phyloP scores from a whole-genome alignment of 192 early-diverging fungal species.

The Podochytrium sp. region DNA sequence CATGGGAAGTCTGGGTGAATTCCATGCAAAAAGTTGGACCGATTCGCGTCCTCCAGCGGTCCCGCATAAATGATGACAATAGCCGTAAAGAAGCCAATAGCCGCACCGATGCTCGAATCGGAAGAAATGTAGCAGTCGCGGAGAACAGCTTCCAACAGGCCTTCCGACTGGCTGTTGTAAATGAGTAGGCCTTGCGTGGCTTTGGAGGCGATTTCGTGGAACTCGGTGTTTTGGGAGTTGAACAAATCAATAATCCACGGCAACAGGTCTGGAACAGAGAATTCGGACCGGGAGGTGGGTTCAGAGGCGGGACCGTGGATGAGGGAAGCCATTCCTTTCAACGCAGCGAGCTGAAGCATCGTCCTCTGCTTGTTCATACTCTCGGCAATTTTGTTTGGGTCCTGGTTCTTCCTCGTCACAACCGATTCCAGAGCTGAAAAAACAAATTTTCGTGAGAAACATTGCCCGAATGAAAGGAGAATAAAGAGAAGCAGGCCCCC shows the following conservation, averaged over 20 bases:
- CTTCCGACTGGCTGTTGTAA: constrained; percentile 39
- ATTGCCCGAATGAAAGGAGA: too few relatives aligned
- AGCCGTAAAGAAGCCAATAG: constrained; percentile 70
- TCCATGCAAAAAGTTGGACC: background rate
- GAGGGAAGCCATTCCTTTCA: constrained; percentile 89
- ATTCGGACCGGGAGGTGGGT: constrained; percentile 18
- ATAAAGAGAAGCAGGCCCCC: constrained; percentile 71
- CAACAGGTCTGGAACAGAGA: constrained; percentile 45
- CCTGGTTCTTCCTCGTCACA: constrained; percentile 65
- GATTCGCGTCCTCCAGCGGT: background rate
- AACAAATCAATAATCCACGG: constrained; percentile 50
- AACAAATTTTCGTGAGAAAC: too few relatives aligned
- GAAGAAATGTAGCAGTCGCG: constrained; percentile 71
- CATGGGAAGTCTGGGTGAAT: constrained; percentile 60
- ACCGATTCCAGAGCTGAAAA: too few relatives aligned
- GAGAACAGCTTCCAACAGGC: constrained; percentile 67
- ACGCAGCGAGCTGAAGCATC: constrained; percentile 74
- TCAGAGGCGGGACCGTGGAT: constrained; percentile 58
- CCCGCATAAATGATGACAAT: constrained; percentile 71
- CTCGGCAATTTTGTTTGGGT: constrained; percentile 60
- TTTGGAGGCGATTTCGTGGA: constrained; percentile 51
- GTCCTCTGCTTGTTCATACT: constrained; percentile 80
- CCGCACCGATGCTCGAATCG: constrained; percentile 51
- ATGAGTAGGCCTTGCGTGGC: constrained; percentile 75
- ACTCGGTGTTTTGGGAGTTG: constrained; percentile 44